Percentiles rank a stretch among this genome's conserved stretches.
These are phyloP conservation scores for Alternaria triticimaculans DNA, from an alignment of 2,329 filamentous ascomycete species.

Conservation along the genomic window DNA sequence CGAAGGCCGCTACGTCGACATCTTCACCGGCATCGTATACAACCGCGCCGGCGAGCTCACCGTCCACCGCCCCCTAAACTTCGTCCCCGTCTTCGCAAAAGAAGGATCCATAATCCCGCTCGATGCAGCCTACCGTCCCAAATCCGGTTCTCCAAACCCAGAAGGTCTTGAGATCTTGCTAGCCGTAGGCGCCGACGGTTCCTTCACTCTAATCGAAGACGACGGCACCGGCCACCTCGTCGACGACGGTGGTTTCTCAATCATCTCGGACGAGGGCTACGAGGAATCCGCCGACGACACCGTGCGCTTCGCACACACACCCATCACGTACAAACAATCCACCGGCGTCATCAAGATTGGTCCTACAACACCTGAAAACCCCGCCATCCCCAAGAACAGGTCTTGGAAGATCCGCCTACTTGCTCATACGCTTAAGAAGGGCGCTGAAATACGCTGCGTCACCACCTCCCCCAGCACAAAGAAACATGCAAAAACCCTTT, in stretches of 20 bases:
- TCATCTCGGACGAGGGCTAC: constrained; percentile 52
- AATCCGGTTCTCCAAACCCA: constrained; percentile 59
- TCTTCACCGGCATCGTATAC: constrained; percentile 65
- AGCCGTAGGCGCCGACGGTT: constrained; percentile 55
- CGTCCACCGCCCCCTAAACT: constrained; percentile 58
- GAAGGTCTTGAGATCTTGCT: constrained; percentile 57
- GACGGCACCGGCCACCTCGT: constrained; percentile 43
- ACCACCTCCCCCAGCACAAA: constrained; percentile 31
- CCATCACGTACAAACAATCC: constrained; percentile 48
- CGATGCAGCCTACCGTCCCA: constrained; percentile 53
- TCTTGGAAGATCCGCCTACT: constrained; percentile 45
- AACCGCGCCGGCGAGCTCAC: constrained; percentile 61
- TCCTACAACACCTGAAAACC: constrained; percentile 33
- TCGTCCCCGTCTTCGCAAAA: constrained; percentile 61
- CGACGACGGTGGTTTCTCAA: constrained; percentile 45
- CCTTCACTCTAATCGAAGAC: constrained; percentile 60
- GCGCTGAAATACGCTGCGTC: constrained; percentile 33
- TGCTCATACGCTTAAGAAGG: constrained; percentile 27
- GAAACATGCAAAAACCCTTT: constrained; percentile 30
- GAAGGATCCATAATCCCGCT: constrained; percentile 67
- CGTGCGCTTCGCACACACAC: constrained; percentile 41
- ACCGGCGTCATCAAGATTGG: constrained; percentile 46
- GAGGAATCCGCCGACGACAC: constrained; percentile 29
- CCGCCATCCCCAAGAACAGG: constrained; percentile 36
- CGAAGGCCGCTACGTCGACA: constrained; percentile 61